phyloP scores from a whole-genome alignment of 2,329 filamentous ascomycete genomes.

The Epichloe bromicola region DNA sequence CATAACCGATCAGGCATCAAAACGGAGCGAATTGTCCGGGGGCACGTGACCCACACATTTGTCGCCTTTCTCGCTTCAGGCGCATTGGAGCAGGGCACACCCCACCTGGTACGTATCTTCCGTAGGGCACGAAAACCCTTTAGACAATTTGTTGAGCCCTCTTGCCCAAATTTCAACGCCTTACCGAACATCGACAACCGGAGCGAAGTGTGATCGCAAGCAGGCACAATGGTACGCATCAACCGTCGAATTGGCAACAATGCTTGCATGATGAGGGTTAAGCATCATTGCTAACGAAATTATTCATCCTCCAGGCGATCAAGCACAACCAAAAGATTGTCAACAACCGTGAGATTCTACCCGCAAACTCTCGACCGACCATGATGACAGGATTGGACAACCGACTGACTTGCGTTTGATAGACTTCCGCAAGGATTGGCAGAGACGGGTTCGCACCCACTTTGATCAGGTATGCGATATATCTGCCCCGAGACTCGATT shows the following conservation, averaged over 20 bases:
- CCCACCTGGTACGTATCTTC: constrained; percentile 21
- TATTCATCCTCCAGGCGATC: constrained; percentile 56
- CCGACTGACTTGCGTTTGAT: constrained; percentile 25
- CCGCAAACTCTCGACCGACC: constrained; percentile 11
- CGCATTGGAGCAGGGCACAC: constrained; percentile 10
- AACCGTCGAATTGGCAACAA: constrained; percentile 10
- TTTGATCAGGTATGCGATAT: constrained; percentile 84
- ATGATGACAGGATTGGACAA: constrained; percentile 12
- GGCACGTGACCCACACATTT: constrained; percentile 14
- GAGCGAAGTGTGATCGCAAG: constrained; percentile 37
- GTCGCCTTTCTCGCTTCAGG: constrained; percentile 6
- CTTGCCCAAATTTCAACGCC: constrained; percentile 25
- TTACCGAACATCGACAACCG: constrained; percentile 27
- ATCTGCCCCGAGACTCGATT: not conserved
- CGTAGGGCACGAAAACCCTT: constrained; percentile 31
- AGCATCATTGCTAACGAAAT: constrained; percentile 19
- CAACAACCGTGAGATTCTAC: constrained; percentile 65
- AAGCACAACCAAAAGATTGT: constrained; percentile 99
- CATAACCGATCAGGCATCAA: constrained; percentile 3
- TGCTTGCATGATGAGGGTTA: constrained; percentile 8
- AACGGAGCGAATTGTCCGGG: constrained; percentile 10
- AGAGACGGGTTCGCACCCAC: constrained; percentile 96
- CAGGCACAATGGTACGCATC: constrained; percentile 39
- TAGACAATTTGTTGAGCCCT: constrained; percentile 27
- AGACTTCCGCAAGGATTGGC: constrained; percentile 99